Base-by-base conservation (phyloP, 305 asterid species). In the Galium porrigens region DNA sequence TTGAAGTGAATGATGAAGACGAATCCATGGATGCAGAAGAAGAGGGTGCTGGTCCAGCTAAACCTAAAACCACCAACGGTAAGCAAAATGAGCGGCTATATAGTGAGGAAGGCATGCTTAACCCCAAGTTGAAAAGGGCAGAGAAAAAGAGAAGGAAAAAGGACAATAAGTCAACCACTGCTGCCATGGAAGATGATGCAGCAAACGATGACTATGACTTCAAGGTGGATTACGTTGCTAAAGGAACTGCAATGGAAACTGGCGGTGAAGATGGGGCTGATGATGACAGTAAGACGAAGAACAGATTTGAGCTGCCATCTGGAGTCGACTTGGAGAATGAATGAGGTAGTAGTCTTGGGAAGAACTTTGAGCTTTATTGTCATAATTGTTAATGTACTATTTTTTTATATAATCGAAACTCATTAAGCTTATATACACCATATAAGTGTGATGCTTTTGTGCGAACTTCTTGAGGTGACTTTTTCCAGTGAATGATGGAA, bases 41-140 rank as follows among this genome's bases (percentile, higher is more conserved):
- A 71, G 86, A 79, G 41, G 82, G 66, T 53, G 78, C 67, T 12
- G 72, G 34, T 0, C 70, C 49, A 34, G 70, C 68, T 15, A 80
- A 84, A 75, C 77, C 74, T 68, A 82, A 86, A 68, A 70, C 68
- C 15, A 75, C 63, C 36, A 81, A 46, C 62, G 79, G 80, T 66
- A 78, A 61, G 73, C 97, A 92, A 74, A 92, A 92, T 34, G 86
- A 89, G 85, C 83, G 74, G 86, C 79, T 92, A 33, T 92, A 89
- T 68, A 73, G 72, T 0, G 96, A 82, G 80, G 90, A 84, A 80
- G 95, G 97, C 55, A 85, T 89, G 81, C 77, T 92, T 17, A 87
- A 89, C 51, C 64, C 90, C 64, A 89, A 82, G 78, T 15, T 85
- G 77, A 80, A 73, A 67, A 92, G 80, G 72, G 90, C 96, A 52